phyloP scores from a whole-genome alignment of 306 rosid genomes.

The Vigna radiata region DNA sequence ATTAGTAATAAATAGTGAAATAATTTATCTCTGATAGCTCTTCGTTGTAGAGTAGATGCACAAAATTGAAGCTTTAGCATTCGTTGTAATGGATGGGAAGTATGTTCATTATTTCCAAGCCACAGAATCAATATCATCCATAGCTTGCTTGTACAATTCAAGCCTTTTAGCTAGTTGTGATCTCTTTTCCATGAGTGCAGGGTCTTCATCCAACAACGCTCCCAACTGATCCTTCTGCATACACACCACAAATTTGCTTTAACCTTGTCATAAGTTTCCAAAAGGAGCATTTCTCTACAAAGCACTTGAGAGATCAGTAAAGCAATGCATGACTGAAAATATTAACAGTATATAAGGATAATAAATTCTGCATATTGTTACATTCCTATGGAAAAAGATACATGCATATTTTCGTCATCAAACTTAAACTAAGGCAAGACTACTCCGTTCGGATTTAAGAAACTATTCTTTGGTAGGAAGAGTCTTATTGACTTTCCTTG shows the following conservation, averaged over 20 bases:
- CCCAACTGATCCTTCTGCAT: constrained; percentile 46
- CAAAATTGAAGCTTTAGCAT: constrained; percentile 22
- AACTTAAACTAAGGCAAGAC: too few relatives aligned
- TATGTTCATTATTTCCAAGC: constrained; percentile 40
- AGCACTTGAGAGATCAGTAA: background rate
- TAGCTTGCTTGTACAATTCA: constrained; percentile 48
- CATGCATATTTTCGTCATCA: too few relatives aligned
- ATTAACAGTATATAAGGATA: too few relatives aligned
- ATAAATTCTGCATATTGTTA: too few relatives aligned
- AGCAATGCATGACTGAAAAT: background rate
- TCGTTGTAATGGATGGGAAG: background rate
- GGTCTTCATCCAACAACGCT: constrained; percentile 43
- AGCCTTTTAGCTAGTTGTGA: constrained; percentile 43
- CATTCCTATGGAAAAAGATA: too few relatives aligned
- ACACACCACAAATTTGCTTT: constrained; percentile 11
- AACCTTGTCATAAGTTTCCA: background rate
- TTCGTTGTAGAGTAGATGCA: background rate
- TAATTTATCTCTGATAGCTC: constrained; percentile 2
- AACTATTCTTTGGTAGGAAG: too few relatives aligned
- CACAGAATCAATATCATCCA: constrained; percentile 45
- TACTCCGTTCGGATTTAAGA: too few relatives aligned
- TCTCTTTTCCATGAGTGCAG: constrained; percentile 47
- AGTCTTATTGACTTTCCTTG: too few relatives aligned
- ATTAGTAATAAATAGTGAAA: background rate
- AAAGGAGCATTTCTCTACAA: background rate